These are phyloP conservation scores for Rutstroemia sp. DNA, from an alignment of 2,329 filamentous ascomycete species.

Conservation along the genomic window DNA sequence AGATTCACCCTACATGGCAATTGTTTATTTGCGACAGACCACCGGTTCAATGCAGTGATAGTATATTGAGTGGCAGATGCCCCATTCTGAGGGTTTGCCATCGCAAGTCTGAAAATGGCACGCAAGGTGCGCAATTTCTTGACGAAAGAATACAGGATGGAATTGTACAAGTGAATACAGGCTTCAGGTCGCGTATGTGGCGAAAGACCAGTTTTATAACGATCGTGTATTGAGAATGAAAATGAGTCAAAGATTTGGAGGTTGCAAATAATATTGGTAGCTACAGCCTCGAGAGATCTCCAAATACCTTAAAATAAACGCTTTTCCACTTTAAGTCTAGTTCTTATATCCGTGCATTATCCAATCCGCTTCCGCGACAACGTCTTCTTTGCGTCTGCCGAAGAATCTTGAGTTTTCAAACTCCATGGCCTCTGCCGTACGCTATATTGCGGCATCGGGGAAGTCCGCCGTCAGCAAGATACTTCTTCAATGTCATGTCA, in stretches of 20 bases:
- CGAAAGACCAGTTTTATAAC: not conserved
- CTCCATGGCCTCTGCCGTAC: not conserved
- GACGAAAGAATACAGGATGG: not conserved
- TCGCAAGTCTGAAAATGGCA: constrained; percentile 9
- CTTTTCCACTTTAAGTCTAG: not conserved
- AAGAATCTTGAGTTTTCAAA: not conserved
- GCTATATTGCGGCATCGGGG: not conserved
- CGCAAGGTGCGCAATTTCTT: not conserved
- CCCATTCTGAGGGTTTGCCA: constrained; percentile 16
- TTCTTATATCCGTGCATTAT: not conserved
- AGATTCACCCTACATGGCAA: constrained; percentile 49
- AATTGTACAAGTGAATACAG: not conserved
- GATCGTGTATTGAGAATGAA: too few relatives aligned
- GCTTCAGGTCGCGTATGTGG: too few relatives aligned
- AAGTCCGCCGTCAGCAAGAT: constrained; percentile 28
- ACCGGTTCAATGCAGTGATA: constrained; percentile 69
- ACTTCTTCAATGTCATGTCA: constrained; percentile 59
- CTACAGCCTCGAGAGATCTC: not conserved
- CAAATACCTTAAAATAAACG: not conserved
- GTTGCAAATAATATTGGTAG: not conserved
- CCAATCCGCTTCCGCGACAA: not conserved
- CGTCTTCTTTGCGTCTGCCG: not conserved
- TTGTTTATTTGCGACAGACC: constrained; percentile 70
- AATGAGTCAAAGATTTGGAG: not conserved
- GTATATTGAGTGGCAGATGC: constrained; percentile 37